phyloP scores from a whole-genome alignment of 331 rosid genomes.

The Quercus lobata region DNA sequence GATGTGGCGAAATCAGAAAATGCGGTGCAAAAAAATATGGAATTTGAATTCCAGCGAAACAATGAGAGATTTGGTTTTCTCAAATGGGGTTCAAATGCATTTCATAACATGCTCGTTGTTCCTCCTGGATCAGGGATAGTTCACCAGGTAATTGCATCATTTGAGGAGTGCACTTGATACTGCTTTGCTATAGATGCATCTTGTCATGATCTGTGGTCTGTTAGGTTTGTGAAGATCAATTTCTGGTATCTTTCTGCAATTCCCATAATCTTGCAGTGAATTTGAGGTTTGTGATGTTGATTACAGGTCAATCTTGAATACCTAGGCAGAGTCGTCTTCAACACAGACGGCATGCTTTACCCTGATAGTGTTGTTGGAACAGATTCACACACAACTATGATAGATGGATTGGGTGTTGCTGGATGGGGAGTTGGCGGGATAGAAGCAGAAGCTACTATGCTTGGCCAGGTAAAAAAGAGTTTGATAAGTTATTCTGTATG shows the following conservation, averaged over 20 bases:
- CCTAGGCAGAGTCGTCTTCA: constrained; percentile 87
- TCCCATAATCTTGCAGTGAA: constrained; percentile 12
- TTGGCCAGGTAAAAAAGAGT: constrained; percentile 64
- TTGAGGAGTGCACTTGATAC: not conserved
- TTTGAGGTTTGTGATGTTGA: constrained; percentile 17
- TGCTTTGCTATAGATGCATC: not conserved
- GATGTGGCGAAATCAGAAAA: constrained; percentile 87
- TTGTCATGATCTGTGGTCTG: not conserved
- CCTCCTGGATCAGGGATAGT: constrained; percentile 94
- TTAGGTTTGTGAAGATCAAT: not conserved
- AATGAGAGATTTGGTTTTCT: constrained; percentile 81
- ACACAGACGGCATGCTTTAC: constrained; percentile 68
- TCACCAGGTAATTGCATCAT: constrained; percentile 61
- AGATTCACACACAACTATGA: constrained; percentile 90
- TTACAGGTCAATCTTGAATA: constrained; percentile 80
- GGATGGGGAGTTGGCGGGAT: constrained; percentile 98
- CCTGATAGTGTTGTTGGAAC: constrained; percentile 93
- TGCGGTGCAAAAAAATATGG: constrained; percentile 85
- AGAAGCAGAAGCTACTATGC: constrained; percentile 94
- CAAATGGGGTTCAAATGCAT: constrained; percentile 85
- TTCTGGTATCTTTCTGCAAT: not conserved
- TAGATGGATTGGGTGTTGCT: constrained; percentile 91
- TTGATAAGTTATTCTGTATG: not conserved
- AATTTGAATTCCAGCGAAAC: constrained; percentile 74
- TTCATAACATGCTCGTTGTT: constrained; percentile 81